Conservation (phyloP, 192 early-diverging fungal species). For the Diversispora epigaea region DNA sequence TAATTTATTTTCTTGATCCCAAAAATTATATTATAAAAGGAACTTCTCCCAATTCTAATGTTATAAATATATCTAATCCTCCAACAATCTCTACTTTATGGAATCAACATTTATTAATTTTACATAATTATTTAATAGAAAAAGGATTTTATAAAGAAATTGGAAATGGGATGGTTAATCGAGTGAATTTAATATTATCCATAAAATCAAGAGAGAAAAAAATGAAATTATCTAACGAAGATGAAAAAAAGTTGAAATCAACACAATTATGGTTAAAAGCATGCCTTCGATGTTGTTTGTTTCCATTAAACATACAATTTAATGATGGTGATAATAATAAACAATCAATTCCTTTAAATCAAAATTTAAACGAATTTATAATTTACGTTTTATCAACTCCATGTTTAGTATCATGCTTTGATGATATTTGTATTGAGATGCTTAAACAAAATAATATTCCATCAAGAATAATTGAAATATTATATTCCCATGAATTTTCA, state of each 20-base stretch:
- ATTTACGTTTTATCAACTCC: constrained; percentile 35
- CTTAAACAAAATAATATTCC: constrained; percentile 32
- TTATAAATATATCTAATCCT: not conserved
- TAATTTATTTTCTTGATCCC: constrained; percentile 39
- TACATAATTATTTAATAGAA: constrained; percentile 5
- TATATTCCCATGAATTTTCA: constrained; percentile 33
- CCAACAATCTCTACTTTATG: not conserved
- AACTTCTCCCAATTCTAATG: not conserved
- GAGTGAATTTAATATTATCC: not conserved
- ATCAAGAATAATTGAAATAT: constrained; percentile 21
- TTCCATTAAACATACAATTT: constrained; percentile 39
- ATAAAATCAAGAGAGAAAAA: not conserved
- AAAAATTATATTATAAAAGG: constrained; percentile 38
- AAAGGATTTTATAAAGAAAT: constrained; percentile 15
- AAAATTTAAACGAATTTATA: constrained; percentile 37
- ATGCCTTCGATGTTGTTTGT: constrained; percentile 39
- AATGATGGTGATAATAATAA: constrained; percentile 28
- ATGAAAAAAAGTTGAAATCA: constrained; percentile 32
- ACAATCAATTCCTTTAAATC: constrained; percentile 36
- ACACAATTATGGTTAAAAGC: constrained; percentile 40
- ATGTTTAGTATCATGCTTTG: constrained; percentile 35
- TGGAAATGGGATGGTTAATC: not conserved
- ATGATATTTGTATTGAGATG: constrained; percentile 36
- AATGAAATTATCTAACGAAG: constrained; percentile 13
- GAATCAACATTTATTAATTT: not conserved